Base-by-base conservation (phyloP, 768 basidiomycete genomes). In the Megacollybia marginata region DNA sequence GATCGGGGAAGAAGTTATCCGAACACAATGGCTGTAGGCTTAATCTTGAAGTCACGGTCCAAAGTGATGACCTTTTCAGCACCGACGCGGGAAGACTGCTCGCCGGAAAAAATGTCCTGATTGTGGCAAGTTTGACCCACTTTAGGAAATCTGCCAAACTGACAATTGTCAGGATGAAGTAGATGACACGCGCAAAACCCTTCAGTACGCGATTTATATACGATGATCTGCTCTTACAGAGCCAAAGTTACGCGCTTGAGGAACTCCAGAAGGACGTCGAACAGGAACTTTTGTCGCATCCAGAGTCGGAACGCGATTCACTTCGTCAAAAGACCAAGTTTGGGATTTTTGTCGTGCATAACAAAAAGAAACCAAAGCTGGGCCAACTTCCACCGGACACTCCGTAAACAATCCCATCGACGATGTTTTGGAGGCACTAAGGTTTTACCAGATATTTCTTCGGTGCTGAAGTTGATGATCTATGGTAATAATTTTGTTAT, bases 21-120 rank as follows among this genome's bases (percentile, higher is more conserved):
- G 94, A 48, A 99, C 94, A 13, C 96, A 99, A 66, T 99, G 96
- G 96, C 72, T 98, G 88, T 89, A 65, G 62, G 85, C 70, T 16
- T 49, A 46, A 13, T 38, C 33, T 31, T 45, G 35, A 50, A 36
- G 44, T 6, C 23, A 6, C 23, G 6, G 23, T 6, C 23, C 2
- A 28, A 6, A 28, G 6, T 28, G 2, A 28, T 28, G 6, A 28
- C 23, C 6, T 28, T 28, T 28, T 6, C 23, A 28, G 83, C 36
- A 76, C 83, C 2, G 77, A 88, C 49, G 62, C 83, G 0, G 79
- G 78, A 34, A 82, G 83, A 57, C 67, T 79, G 12, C 71, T 99
- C 15, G 68, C 97, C 40, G 95, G 96, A 35, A 76, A 85, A 57
- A 73, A 82, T 47, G 86, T 83, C 38, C 70, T 98, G 44, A 88